Evolutionary conservation across 768 basidiomycete species (phyloP), one percentile per base, ranked within the genome.

Genomic region (Boletus vermiculosoides): DNA sequence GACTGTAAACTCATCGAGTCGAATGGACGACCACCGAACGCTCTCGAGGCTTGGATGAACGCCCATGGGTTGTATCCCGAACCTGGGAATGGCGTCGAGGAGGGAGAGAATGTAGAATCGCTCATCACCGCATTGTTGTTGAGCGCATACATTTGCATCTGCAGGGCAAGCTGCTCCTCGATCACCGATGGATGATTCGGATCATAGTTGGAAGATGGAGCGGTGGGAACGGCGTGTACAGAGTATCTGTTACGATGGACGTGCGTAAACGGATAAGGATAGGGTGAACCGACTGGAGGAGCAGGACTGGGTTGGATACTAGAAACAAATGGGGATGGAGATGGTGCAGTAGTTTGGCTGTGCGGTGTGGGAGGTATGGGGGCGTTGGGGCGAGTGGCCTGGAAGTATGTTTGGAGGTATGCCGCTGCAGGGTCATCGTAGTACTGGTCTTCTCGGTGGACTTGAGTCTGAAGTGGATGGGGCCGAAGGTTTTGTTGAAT

Each of bases 291-390:
- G 5, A 76, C 80, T 6, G 81, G 81, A 10, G 78, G 76, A 3
- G 83, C 74, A 0, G 85, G 83, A 58, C 82, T 85, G 15, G 75
- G 77, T 46, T 80, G 80, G 55, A 76, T 76, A 41, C 77, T 78
- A 2, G 83, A 81, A 22, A 86, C 67, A 25, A 85, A 73, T 0
- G 89, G 88, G 1, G 85, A 87, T 0, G 87, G 90, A 0, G 88
- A 86, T 0, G 87, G 86, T 1, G 87, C 86, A 9, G 86, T 82
- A 0, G 87, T 88, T 56, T 88, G 85, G 48, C 82, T 86, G 53
- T 88, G 87, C 4, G 88, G 90, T 0, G 90, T 92, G 0, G 90
- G 89, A 0, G 90, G 90, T 40, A 91, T 80, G 18, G 90, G 90
- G 0, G 88, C 90, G 56, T 84, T 82, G 0, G 88, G 89, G 0